Evolutionary conservation across 2,329 filamentous ascomycete species (phyloP).

Genomic region (Xylariaceae sp.): DNA sequence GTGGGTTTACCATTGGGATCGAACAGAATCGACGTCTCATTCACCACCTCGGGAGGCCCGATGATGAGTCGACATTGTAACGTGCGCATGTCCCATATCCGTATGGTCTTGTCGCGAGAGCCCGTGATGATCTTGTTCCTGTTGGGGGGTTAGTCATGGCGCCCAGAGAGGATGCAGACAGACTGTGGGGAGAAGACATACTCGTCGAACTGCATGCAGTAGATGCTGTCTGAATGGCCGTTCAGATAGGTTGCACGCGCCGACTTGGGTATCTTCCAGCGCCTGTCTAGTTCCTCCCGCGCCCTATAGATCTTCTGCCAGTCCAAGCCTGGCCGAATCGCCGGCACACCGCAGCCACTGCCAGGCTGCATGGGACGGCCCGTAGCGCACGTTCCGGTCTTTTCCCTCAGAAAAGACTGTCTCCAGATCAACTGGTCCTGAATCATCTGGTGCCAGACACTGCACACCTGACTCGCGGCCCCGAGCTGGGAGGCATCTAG

Average conservation of each 20-base stretch:
- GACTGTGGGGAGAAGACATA: conserved; percentile 35
- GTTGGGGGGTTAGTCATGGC: conserved; percentile 30
- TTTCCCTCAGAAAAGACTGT: conserved; percentile 55
- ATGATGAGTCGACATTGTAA: conserved; percentile 81
- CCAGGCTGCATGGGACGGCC: conserved; percentile 44
- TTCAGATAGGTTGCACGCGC: conserved; percentile 82
- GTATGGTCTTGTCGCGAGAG: conserved; percentile 89
- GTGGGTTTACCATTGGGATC: conserved; percentile 42
- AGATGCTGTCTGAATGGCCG: conserved; percentile 91
- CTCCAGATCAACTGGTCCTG: conserved; percentile 55
- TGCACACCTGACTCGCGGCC: conserved; percentile 43
- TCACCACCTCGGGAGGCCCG: conserved; percentile 62
- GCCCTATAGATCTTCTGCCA: conserved; percentile 83
- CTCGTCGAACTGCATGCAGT: conserved; percentile 97
- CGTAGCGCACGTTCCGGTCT: conserved; percentile 53
- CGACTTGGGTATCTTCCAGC: conserved; percentile 67
- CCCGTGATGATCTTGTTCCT: conserved; percentile 94
- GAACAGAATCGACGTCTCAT: conserved; percentile 41
- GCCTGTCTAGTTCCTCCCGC: conserved; percentile 64
- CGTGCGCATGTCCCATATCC: conserved; percentile 91
- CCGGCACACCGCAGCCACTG: conserved; percentile 49
- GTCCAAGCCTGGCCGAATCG: conserved; percentile 54
- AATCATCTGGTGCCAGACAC: conserved; percentile 38
- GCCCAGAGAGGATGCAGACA: neutral
- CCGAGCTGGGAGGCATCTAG: conserved; percentile 47